These are phyloP conservation scores for Aspergillus hortae DNA, from an alignment of 2,329 filamentous ascomycete species.

Conservation along the genomic window DNA sequence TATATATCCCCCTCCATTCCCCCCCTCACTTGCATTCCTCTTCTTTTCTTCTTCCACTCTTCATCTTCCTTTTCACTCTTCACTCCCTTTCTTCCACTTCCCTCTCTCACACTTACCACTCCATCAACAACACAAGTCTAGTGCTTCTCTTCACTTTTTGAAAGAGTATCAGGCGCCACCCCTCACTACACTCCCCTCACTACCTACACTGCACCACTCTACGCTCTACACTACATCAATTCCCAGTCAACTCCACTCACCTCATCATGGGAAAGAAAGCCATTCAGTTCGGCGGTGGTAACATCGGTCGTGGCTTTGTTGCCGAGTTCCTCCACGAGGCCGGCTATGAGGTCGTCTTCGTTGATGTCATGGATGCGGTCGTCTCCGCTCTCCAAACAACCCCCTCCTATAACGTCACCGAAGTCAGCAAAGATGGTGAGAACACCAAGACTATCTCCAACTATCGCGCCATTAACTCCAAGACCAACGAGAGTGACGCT, in stretches of 20 bases:
- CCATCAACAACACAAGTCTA: too few relatives aligned
- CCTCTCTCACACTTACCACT: not conserved
- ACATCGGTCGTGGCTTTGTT: constrained; percentile 83
- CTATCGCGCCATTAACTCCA: constrained; percentile 96
- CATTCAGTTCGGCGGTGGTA: constrained; percentile 81
- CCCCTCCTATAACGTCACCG: constrained; percentile 83
- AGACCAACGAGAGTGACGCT: constrained; percentile 74
- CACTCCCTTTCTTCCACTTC: not conserved
- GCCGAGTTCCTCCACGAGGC: constrained; percentile 92
- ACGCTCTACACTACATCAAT: not conserved
- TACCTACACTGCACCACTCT: not conserved
- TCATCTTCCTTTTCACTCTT: not conserved
- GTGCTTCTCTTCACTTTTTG: too few relatives aligned
- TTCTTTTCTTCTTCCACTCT: not conserved
- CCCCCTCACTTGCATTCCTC: not conserved
- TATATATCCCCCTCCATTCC: not conserved
- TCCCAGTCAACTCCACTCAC: not conserved
- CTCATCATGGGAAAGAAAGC: constrained; percentile 58
- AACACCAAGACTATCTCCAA: constrained; percentile 81
- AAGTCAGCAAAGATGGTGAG: constrained; percentile 82
- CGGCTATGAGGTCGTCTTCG: constrained; percentile 92
- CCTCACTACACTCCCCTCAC: not conserved
- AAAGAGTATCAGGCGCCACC: not conserved
- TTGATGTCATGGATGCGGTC: constrained; percentile 83
- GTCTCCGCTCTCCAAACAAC: constrained; percentile 75